Conservation (phyloP, 2,329 filamentous ascomycete genomes). For the Drechslerella coelobrocha region DNA sequence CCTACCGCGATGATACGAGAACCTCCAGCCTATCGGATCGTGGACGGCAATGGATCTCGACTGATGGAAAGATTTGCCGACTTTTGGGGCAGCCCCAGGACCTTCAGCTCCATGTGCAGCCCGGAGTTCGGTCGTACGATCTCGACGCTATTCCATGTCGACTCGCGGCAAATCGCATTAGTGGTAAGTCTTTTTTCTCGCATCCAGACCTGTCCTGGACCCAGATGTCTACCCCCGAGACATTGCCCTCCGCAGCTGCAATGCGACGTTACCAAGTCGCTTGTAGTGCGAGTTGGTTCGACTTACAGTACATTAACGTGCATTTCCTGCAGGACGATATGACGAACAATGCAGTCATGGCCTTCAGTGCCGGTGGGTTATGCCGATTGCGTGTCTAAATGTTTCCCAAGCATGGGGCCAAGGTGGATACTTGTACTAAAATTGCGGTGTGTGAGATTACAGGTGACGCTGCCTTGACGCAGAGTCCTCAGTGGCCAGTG, state of each 20-base stretch:
- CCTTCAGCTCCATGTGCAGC: constrained; percentile 45
- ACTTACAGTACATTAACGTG: constrained; percentile 34
- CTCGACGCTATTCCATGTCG: constrained; percentile 42
- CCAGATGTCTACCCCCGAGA: background rate
- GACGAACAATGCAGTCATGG: constrained; percentile 50
- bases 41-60: constrained; percentile 38
- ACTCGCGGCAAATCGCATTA: constrained; percentile 47
- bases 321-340: constrained; percentile 45
- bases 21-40: constrained; percentile 40
- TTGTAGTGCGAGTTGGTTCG: background rate
- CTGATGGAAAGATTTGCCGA: constrained; percentile 47
- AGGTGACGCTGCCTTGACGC: constrained; percentile 46
- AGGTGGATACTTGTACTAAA: constrained; percentile 8
- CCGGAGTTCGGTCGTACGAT: constrained; percentile 39
- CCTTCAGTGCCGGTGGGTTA: constrained; percentile 42
- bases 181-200: constrained; percentile 32
- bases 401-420: constrained; percentile 5
- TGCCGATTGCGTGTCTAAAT: background rate
- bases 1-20: constrained; percentile 42
- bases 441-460: constrained; percentile 1
- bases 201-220: background rate
- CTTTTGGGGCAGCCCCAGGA: constrained; percentile 45
- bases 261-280: background rate
- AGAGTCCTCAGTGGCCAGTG: constrained; percentile 43
- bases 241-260: background rate